These are phyloP conservation scores for Lentithecium fluviatile DNA, from an alignment of 495 filamentous ascomycete species.

Conservation along the genomic window DNA sequence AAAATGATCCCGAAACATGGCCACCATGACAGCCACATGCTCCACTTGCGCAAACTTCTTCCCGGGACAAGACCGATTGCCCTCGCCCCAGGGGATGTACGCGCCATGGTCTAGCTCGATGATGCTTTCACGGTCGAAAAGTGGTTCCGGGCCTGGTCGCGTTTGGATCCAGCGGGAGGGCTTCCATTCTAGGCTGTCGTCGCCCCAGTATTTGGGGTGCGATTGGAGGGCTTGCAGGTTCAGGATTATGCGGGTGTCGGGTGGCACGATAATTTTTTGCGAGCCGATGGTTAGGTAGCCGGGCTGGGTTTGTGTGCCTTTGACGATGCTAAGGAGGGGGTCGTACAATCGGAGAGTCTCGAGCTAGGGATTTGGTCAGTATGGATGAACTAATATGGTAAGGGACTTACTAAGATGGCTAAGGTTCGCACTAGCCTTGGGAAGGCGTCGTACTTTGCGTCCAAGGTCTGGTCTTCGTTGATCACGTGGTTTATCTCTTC, in stretches of 20 bases:
- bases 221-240: constrained; percentile 46
- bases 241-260: constrained; percentile 41
- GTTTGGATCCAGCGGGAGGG: constrained; percentile 40
- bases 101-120: constrained; percentile 10
- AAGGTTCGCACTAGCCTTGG: constrained; percentile 4
- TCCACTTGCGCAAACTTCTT: constrained; percentile 34
- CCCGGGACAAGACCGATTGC: too few relatives aligned
- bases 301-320: too few relatives aligned
- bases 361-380: too few relatives aligned
- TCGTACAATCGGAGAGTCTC: constrained; percentile 48
- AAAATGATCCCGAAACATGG: constrained; percentile 45
- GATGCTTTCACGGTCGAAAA: constrained; percentile 9
- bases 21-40: constrained; percentile 25
- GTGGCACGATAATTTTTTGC: constrained; percentile 41
- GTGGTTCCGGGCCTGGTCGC: not conserved
- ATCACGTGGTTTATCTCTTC: constrained; percentile 41
- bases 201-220: constrained; percentile 50
- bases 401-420: too few relatives aligned
- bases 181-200: constrained; percentile 40
- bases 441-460: not conserved
- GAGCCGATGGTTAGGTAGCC: too few relatives aligned
- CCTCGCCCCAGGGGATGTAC: too few relatives aligned
- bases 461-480: constrained; percentile 15
- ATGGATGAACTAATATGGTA: too few relatives aligned
- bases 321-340: constrained; percentile 44